Evolutionary conservation across 2,329 filamentous ascomycete species (phyloP).

Genomic region (Xylariomycetidae sp.): DNA sequence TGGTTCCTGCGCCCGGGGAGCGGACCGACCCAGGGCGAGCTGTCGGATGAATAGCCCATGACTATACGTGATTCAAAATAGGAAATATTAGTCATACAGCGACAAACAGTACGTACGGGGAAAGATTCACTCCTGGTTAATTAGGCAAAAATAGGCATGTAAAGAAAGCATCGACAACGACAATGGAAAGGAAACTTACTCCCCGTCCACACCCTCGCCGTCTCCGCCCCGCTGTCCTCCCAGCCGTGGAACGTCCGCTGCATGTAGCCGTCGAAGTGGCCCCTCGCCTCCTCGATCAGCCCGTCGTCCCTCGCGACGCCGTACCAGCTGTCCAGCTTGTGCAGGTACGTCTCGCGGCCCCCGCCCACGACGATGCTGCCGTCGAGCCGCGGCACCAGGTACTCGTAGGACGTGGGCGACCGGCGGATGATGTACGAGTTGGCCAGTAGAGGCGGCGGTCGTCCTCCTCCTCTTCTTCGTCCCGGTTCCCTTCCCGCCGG

Average conservation of each 20-base stretch:
- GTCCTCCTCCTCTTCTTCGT: too few relatives aligned
- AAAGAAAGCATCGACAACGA: neutral
- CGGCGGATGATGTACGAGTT: neutral
- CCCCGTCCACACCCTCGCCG: slow-evolving; percentile 38
- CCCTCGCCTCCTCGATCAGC: slow-evolving; percentile 32
- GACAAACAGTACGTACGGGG: too few relatives aligned
- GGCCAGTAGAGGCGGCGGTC: neutral
- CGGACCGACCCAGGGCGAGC: slow-evolving; percentile 25
- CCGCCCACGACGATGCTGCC: slow-evolving; percentile 41
- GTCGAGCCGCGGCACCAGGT: slow-evolving; percentile 35
- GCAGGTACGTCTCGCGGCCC: slow-evolving; percentile 27
- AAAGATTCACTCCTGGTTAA: too few relatives aligned
- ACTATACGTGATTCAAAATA: too few relatives aligned
- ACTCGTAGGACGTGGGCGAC: slow-evolving; percentile 17
- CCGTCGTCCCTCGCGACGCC: slow-evolving; percentile 36
- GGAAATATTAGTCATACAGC: too few relatives aligned
- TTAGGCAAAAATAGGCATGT: neutral
- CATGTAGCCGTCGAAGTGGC: slow-evolving; percentile 43
- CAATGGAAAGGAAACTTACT: slow-evolving; percentile 20
- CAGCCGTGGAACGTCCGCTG: slow-evolving; percentile 39
- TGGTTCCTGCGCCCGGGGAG: slow-evolving; percentile 28
- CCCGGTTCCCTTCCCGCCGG: too few relatives aligned
- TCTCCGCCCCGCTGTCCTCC: slow-evolving; percentile 35
- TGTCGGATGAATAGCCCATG: slow-evolving; percentile 2
- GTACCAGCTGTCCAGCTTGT: slow-evolving; percentile 35